Evolutionary conservation across 139 green algal genomes (phyloP).

Genomic region (Chlorella sp.): DNA sequence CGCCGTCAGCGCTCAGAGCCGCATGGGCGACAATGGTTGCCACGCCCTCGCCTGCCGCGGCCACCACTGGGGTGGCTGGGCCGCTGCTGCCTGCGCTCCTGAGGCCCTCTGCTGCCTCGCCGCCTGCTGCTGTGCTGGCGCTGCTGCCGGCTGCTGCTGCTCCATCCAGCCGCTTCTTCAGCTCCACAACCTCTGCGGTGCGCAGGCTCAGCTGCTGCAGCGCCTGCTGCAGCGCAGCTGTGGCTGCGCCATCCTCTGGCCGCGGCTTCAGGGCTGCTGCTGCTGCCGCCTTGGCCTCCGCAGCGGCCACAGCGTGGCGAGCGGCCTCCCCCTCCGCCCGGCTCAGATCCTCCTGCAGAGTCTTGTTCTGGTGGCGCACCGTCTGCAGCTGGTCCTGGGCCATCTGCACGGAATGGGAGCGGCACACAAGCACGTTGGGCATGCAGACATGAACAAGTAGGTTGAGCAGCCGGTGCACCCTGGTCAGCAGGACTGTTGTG

Average conservation of each 20-base stretch:
- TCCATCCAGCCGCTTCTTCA: neutral
- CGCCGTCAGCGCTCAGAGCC: neutral
- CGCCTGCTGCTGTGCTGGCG: neutral
- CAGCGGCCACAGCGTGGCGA: neutral
- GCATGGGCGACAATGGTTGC: neutral
- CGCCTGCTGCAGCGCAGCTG: constrained; percentile 14
- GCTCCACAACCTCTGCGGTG: constrained; percentile 9
- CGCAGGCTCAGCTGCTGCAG: constrained; percentile 34
- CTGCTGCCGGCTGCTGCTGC: neutral
- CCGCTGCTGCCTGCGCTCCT: neutral
- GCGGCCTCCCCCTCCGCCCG: neutral
- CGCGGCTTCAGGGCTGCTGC: neutral
- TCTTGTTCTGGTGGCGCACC: neutral
- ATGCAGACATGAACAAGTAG: too few relatives aligned
- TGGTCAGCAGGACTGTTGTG: too few relatives aligned
- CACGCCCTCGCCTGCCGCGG: neutral
- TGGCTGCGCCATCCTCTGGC: neutral
- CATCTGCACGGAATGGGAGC: neutral
- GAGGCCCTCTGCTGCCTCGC: neutral
- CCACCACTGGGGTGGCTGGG: neutral
- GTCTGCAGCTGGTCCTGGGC: constrained; percentile 19
- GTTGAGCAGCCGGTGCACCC: too few relatives aligned
- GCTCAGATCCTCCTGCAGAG: constrained; percentile 19
- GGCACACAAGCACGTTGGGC: too few relatives aligned
- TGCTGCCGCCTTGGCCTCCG: neutral